Evolutionary conservation across 2,329 filamentous ascomycete genomes (phyloP).

Genomic region (Botrytis tulipae): DNA sequence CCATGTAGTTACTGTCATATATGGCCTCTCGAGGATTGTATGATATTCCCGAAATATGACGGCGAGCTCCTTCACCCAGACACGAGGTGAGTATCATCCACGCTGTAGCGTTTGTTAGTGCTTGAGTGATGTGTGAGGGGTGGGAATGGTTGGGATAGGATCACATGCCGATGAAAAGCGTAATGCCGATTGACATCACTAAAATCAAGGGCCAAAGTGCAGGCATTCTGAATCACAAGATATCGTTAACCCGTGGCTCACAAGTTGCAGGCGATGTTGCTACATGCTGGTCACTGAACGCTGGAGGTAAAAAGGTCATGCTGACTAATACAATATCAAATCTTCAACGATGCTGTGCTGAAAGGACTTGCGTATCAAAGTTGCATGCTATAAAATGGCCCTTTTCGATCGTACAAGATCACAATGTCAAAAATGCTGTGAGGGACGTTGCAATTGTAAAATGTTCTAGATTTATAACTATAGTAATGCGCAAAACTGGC

Average conservation of each 20-base stretch:
- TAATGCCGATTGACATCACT: constrained; percentile 19
- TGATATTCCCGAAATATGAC: constrained; percentile 29
- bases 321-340: constrained; percentile 4
- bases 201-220: constrained; percentile 27
- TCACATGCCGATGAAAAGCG: constrained; percentile 35
- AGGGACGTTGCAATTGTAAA: not conserved
- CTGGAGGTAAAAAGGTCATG: not conserved
- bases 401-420: not conserved
- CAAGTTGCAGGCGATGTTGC: not conserved
- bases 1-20: constrained; percentile 38
- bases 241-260: not conserved
- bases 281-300: not conserved
- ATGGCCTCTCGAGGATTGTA: constrained; percentile 35
- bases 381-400: not conserved
- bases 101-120: constrained; percentile 26
- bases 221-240: not conserved
- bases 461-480: not conserved
- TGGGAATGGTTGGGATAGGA: not conserved
- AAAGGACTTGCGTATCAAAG: too few relatives aligned
- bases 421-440: not conserved
- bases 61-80: constrained; percentile 37
- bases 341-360: not conserved
- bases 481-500: too few relatives aligned
- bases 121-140: not conserved
- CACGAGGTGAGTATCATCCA: constrained; percentile 40